Evolutionary conservation across 2,329 filamentous ascomycete species (phyloP).

Genomic region (Pseudogymnoascus sp.): DNA sequence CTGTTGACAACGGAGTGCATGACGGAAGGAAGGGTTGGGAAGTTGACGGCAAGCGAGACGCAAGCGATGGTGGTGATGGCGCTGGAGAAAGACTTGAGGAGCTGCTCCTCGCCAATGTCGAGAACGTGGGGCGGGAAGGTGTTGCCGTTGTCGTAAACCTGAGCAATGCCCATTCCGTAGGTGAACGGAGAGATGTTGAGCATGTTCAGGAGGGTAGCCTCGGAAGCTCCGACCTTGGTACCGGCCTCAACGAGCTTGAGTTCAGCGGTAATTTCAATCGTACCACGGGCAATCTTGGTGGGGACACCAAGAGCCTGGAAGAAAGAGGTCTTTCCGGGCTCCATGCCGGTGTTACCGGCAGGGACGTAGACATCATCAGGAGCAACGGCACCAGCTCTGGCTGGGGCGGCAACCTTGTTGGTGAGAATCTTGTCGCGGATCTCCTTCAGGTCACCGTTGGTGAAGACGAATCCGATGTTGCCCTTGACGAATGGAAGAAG

Average conservation of each 20-base stretch:
- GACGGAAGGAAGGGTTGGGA: constrained; percentile 92
- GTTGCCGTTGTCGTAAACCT: constrained; percentile 98
- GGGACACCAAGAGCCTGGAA: constrained; percentile 99
- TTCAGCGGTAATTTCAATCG: constrained; percentile 98
- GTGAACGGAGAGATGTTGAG: constrained; percentile 99
- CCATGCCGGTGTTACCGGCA: constrained; percentile 99
- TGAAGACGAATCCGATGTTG: constrained; percentile 99
- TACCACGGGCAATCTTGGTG: constrained; percentile 99
- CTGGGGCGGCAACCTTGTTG: constrained; percentile 97
- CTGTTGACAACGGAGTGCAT: constrained; percentile 93
- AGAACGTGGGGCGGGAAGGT: constrained; percentile 77
- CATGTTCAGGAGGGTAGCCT: constrained; percentile 99
- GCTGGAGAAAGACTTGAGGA: constrained; percentile 71
- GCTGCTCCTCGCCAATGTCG: constrained; percentile 91
- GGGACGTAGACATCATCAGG: constrained; percentile 90
- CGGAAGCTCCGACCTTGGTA: constrained; percentile 93
- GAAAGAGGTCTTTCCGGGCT: constrained; percentile 99
- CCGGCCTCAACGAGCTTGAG: constrained; percentile 94
- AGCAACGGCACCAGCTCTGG: constrained; percentile 94
- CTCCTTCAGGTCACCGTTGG: constrained; percentile 88
- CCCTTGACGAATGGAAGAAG: constrained; percentile 93
- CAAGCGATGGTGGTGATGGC: constrained; percentile 82
- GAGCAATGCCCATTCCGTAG: constrained; percentile 92
- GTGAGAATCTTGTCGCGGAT: constrained; percentile 87
- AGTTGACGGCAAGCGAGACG: constrained; percentile 87